Evolutionary conservation across 208 protist genomes (phyloP), one percentile per base, ranked within the genome.

Genomic region (Crithidia sp.): DNA sequence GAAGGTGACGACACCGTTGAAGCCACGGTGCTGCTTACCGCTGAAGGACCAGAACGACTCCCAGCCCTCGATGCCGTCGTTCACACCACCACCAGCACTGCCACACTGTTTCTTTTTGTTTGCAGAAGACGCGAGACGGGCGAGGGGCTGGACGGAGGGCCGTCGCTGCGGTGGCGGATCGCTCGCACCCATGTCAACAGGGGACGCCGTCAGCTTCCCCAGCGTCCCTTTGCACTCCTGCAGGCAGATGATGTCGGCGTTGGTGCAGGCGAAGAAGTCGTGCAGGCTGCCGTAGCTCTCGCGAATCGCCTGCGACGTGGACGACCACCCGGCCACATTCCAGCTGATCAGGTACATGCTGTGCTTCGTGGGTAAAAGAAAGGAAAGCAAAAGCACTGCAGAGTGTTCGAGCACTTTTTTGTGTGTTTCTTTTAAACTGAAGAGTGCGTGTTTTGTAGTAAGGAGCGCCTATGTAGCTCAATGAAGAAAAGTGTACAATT

Each of bases 1-100:
- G 85, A 96, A 96, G 5, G 92, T 95, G 12, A 86, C 88, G 12
- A 95, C 92, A 14, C 92, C 92, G 76, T 96, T 96, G 70, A 96
- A 89, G 37, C 92, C 92, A 47, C 89, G 82, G 60, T 94, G 86
- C 49, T 72, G 55, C 63, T 81, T 83, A 40, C 76, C 78, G 58
- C 89, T 94, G 52, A 90, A 86, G 0, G 84, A 79, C 90, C 92
- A 96, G 47, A 95, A 96, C 7, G 88, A 93, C 80, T 96, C 89
- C 88, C 90, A 96, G 5, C 87, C 92, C 4, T 84, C 58, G 16
- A 95, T 83, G 19, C 76, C 80, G 9, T 76, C 72, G 28, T 56
- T 76, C 41, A 63, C 44, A 2, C 70, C 58, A 3, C 67, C 64
- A 40, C 66, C 47, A 16, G 43, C 69, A n/a, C 41, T 36, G 55